Evolutionary conservation across 2,329 filamentous ascomycete species (phyloP), one percentile per base, ranked within the genome.

Genomic region (Rhytidhysteron rufulum): DNA sequence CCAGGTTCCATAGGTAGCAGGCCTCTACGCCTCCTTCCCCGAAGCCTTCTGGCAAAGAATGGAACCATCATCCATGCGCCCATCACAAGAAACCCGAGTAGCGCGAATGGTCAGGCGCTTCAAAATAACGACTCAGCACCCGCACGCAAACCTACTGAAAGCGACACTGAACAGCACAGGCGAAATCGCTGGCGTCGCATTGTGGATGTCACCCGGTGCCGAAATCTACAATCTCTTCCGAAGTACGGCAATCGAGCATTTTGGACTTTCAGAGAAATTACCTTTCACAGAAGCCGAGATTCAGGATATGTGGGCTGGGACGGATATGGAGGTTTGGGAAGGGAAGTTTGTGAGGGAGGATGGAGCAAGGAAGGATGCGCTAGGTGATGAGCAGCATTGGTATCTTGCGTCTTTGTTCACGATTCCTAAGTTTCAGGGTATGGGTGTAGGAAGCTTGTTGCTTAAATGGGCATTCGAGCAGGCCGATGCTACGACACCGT

Each of bases 1-100:
- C n/a, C n/a, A n/a, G n/a, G n/a, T n/a, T n/a, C n/a, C n/a, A 27
- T 21, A 62, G 60, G 57, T 54, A n/a, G 45, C 56, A 45, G 51
- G 51, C 3, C 31, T 63, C n/a, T 62, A 62, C 45, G 20, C 40
- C 9, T 43, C 39, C 35, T 62, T 60, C 31, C 45, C 51, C 3
- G 41, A 46, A 16, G 27, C 18, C 2, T 57, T 42, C 21, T 62
- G 54, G 49, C 41, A 41, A 1, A 44, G 31, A 11, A 58, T 43
- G 36, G 58, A 64, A 7, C 59, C 58, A 0, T 40, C 19, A 0
- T 43, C 43, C 0, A 37, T 53, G 0, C 55, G 55, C 2, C 51
- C 51, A 2, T 17, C 49, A 0, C 17, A 38, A 1, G 22, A 47
- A 3, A 45, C 42, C 7, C 55, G 58, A 16, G 7, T 44, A 3